These are phyloP conservation scores for Colletotrichum plurivorum DNA, from an alignment of 2,329 filamentous ascomycete species.

Conservation along the genomic window DNA sequence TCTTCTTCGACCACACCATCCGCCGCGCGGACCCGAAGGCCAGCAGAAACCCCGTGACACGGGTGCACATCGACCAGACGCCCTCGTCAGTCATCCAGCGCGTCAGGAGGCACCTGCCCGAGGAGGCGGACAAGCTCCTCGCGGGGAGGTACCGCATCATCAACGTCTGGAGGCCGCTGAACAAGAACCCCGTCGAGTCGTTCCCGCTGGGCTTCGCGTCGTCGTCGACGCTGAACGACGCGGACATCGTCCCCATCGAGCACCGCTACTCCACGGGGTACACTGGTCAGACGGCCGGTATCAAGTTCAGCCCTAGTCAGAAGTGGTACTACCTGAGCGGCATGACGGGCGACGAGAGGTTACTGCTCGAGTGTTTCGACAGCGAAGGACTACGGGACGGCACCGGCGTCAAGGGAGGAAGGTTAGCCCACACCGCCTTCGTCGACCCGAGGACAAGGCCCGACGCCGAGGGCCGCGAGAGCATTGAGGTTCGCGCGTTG, in stretches of 20 bases:
- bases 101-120: conserved; percentile 75
- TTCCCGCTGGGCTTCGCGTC: conserved; percentile 79
- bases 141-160: conserved; percentile 83
- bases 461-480: conserved; percentile 82
- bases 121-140: conserved; percentile 74
- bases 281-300: conserved; percentile 80
- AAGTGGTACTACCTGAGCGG: conserved; percentile 86
- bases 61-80: conserved; percentile 90
- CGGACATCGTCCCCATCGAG: conserved; percentile 79
- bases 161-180: conserved; percentile 85
- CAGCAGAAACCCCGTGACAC: conserved; percentile 76
- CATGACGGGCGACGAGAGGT: conserved; percentile 80
- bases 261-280: conserved; percentile 79
- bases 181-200: conserved; percentile 72
- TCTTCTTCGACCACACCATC: conserved; percentile 91
- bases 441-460: conserved; percentile 78
- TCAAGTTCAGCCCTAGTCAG: conserved; percentile 73
- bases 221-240: conserved; percentile 70
- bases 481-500: conserved; percentile 89
- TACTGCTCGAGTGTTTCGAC: conserved; percentile 86
- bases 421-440: conserved; percentile 84
- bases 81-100: conserved; percentile 74
- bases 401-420: conserved; percentile 64
- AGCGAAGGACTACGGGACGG: conserved; percentile 68
- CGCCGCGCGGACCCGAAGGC: conserved; percentile 74